Evolutionary conservation across 2,329 filamentous ascomycete species (phyloP), one percentile per base, ranked within the genome.

Genomic region (Clonostachys rosea): DNA sequence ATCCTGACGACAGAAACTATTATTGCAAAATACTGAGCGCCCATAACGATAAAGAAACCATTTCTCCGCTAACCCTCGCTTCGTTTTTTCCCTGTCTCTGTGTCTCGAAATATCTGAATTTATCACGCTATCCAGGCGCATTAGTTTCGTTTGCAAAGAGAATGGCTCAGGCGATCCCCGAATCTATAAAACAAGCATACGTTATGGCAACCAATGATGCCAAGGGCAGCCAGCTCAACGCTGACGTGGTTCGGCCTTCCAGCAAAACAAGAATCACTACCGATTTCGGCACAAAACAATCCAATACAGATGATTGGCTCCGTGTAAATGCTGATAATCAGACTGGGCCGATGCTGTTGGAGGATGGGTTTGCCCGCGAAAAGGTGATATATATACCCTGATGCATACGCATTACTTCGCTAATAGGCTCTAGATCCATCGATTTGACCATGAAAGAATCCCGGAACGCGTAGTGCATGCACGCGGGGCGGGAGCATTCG

Each of bases 291-390:
- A 81, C 86, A 30, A 89, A 85, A 65, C 78, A 90, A 57, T 69
- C 72, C 40, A 86, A 86, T 56, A 84, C 85, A 1, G 90, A 95
- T 58, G 78, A 91, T 60, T 94, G 88, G 89, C 71, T 95, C 46
- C 81, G 79, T 45, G 75, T 85, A 6, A 76, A 71, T 24, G 82
- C 69, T 35, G 74, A 82, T 4, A 76, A 87, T 42, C 71, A 81
- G 47, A 82, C 75, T 3, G 89, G 89, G 0, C 86, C 89, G 0
- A 63, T 66, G 56, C 69, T 91, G 0, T 62, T 94, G 4, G 88
- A 94, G 59, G 89, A 94, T 53, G 73, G 78, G 10, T 83, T 88
- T 56, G 82, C 68, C 0, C 75, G 88, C 12, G 89, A 94, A 63
- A 91, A 88, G 77, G 86, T 86, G 62, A 14, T 60, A 34, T 5